A percentile compares a stretch with the other conserved stretches of the same genome.
Conservation (phyloP, 2,329 filamentous ascomycete genomes). For the Monosporascus sp. region DNA sequence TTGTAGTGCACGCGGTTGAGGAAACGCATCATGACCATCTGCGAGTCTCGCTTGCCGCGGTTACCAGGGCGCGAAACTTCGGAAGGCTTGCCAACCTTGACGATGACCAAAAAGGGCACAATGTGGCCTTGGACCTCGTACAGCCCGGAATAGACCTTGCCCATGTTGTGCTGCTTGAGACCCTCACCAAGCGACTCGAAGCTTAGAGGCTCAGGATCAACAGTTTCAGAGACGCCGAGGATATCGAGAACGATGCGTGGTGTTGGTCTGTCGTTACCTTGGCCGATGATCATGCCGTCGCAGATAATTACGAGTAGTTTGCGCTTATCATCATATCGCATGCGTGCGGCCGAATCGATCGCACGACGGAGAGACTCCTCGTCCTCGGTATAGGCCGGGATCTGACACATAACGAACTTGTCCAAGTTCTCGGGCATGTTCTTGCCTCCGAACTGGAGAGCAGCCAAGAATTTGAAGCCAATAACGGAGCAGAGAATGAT, state of each 20-base stretch:
- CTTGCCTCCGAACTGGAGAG: conserved; percentile 87
- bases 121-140: conserved; percentile 98
- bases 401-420: conserved; percentile 97
- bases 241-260: conserved; percentile 96
- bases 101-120: conserved; percentile 91
- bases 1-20: conserved; percentile 99
- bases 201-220: conserved; percentile 92
- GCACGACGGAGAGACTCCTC: conserved; percentile 95
- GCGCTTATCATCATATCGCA: conserved; percentile 97
- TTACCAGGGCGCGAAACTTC: conserved; percentile 94
- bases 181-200: conserved; percentile 96
- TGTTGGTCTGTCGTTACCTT: conserved; percentile 93
- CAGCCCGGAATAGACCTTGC: conserved; percentile 93
- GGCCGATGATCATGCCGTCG: conserved; percentile 98
- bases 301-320: conserved; percentile 91
- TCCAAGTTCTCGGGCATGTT: conserved; percentile 93
- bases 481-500: conserved; percentile 76
- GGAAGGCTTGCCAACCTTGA: conserved; percentile 97
- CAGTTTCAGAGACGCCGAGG: conserved; percentile 85
- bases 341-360: conserved; percentile 90
- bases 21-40: conserved; percentile 98
- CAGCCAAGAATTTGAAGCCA: conserved; percentile 93
- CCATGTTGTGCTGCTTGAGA: conserved; percentile 98
- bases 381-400: conserved; percentile 96
- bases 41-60: conserved; percentile 97